A percentile compares a stretch with the other conserved stretches of the same genome.
These are phyloP conservation scores for Dictyophora rubrovolvata DNA, from an alignment of 768 basidiomycete species.

Conservation along the genomic window DNA sequence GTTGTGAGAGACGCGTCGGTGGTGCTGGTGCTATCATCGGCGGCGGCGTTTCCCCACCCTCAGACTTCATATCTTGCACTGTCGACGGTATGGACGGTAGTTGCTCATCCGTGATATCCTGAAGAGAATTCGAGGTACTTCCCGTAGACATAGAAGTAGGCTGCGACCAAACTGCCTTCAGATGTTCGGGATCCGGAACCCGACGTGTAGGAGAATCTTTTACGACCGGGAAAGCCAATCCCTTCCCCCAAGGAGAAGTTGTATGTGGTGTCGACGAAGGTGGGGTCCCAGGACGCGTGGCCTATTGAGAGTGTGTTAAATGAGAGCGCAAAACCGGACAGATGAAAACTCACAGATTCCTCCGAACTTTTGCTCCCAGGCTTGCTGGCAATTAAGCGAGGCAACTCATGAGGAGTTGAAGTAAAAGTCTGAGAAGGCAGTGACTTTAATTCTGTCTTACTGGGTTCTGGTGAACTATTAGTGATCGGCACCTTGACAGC, in stretches of 20 bases:
- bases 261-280: conserved; percentile 7
- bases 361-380: conserved; percentile 43
- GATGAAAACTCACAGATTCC: conserved; percentile 36
- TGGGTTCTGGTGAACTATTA: neutral
- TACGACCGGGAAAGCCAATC: conserved; percentile 41
- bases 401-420: conserved; percentile 10
- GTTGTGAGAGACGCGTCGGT: conserved; percentile 67
- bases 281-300: conserved; percentile 27
- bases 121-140: conserved; percentile 66
- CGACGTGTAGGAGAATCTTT: conserved; percentile 62
- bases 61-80: conserved; percentile 77
- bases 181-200: conserved; percentile 66
- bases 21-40: conserved; percentile 40
- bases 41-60: conserved; percentile 74
- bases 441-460: neutral
- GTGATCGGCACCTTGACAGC: neutral
- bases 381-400: conserved; percentile 24
- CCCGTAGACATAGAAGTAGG: conserved; percentile 53
- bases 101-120: conserved; percentile 69
- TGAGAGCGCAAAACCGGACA: conserved; percentile 17
- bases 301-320: conserved; percentile 36
- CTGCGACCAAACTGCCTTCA: conserved; percentile 80
- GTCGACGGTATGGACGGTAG: conserved; percentile 70
- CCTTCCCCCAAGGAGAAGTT: conserved; percentile 17
- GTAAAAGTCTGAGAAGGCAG: neutral